phyloP scores from a whole-genome alignment of 805 yeast genomes.

The Torulaspora franciscae region DNA sequence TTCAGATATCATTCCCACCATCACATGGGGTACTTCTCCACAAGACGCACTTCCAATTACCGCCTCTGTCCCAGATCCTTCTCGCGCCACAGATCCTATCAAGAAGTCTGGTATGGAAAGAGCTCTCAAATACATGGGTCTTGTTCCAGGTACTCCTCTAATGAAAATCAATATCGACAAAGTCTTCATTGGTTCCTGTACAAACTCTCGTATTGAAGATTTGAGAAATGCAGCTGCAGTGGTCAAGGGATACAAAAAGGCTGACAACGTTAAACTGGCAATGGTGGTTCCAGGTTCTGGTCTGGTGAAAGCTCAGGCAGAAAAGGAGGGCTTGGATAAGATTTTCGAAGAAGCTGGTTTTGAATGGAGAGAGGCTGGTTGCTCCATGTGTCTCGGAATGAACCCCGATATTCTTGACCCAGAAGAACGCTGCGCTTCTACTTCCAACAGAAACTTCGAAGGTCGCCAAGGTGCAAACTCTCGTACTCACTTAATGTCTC shows the following conservation, averaged over 20 bases:
- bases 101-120: conserved; percentile 82
- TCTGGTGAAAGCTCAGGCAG: conserved; percentile 88
- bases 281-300: conserved; percentile 98
- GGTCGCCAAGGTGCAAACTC: conserved; percentile 98
- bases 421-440: conserved; percentile 96
- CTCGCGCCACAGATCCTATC: conserved; percentile 63
- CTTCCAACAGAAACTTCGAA: conserved; percentile 97
- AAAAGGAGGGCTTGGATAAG: conserved; percentile 88
- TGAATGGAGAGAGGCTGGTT: conserved; percentile 99
- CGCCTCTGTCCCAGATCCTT: conserved; percentile 86
- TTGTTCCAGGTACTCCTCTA: conserved; percentile 75
- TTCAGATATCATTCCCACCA: conserved; percentile 85
- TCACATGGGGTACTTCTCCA: conserved; percentile 99
- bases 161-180: conserved; percentile 76
- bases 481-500: conserved; percentile 96
- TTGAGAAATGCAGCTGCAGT: conserved; percentile 92
- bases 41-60: conserved; percentile 97
- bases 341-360: conserved; percentile 89
- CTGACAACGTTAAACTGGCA: conserved; percentile 72
- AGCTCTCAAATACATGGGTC: conserved; percentile 89
- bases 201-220: conserved; percentile 96
- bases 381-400: conserved; percentile 99
- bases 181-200: conserved; percentile 96
- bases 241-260: conserved; percentile 84
- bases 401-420: conserved; percentile 96